Conservation (phyloP, 768 basidiomycete genomes). For the Lanmaoa rubissima region DNA sequence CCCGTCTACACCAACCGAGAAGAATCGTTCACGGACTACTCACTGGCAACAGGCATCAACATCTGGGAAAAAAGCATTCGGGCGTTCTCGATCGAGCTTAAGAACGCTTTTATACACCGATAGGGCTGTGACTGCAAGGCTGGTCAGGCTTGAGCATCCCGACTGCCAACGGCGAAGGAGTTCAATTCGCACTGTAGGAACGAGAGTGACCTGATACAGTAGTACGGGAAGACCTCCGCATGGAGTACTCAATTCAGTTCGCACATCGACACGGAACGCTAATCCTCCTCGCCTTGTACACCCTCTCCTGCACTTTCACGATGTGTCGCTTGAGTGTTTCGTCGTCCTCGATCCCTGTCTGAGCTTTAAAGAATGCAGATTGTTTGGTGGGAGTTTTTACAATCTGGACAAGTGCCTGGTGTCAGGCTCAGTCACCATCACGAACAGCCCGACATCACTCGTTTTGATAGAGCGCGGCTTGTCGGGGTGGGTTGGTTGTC, state of each 20-base stretch:
- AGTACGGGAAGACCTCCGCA: not conserved
- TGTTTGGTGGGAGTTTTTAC: not conserved
- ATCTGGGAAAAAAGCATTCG: not conserved
- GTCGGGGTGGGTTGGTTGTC: not conserved
- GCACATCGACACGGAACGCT: not conserved
- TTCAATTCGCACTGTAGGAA: not conserved
- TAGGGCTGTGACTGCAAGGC: not conserved
- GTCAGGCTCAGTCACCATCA: not conserved
- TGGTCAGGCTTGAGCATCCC: not conserved
- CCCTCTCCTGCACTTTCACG: not conserved
- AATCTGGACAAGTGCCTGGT: not conserved
- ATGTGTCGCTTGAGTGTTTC: not conserved
- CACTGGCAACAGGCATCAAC: not conserved
- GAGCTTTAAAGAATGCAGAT: not conserved
- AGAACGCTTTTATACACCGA: not conserved
- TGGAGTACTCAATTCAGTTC: not conserved
- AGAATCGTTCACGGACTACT: not conserved
- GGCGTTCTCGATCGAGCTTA: not conserved
- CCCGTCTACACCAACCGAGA: too few species aligned
- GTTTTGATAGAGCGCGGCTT: not conserved
- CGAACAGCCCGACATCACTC: not conserved
- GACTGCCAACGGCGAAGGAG: not conserved
- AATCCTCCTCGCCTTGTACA: not conserved
- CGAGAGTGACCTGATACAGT: not conserved
- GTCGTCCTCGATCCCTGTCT: not conserved